Evolutionary conservation across 1,284 basidiomycete species (phyloP).

Genomic region (Ceratobasidium sp.): DNA sequence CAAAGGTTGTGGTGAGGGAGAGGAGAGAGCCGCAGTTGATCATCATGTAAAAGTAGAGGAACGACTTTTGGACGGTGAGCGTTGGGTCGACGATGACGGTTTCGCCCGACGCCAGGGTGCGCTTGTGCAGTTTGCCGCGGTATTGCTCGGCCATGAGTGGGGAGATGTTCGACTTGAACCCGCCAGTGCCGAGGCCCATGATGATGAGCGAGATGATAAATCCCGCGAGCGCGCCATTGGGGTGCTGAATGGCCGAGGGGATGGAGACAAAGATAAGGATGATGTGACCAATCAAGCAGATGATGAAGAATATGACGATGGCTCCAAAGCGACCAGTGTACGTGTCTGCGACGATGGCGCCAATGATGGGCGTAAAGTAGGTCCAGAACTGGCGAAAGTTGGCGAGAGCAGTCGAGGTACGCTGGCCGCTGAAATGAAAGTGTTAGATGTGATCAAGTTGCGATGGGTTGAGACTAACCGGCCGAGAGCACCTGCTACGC

Average conservation of each 20-base stretch:
- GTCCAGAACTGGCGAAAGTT: conserved; percentile 57
- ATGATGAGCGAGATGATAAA: conserved; percentile 65
- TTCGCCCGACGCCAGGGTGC: conserved; percentile 72
- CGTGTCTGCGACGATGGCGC: conserved; percentile 57
- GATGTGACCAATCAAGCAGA: conserved; percentile 58
- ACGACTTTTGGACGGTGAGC: conserved; percentile 65
- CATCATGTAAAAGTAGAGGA: conserved; percentile 62
- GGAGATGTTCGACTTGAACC: conserved; percentile 86
- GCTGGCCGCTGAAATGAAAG: conserved; percentile 51
- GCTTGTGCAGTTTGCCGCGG: conserved; percentile 50
- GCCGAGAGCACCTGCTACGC: conserved; percentile 53
- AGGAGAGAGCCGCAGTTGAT: conserved; percentile 82
- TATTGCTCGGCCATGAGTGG: conserved; percentile 87
- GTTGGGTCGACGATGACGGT: conserved; percentile 85
- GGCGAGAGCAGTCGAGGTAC: conserved; percentile 53
- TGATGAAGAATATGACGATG: conserved; percentile 55
- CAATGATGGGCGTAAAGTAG: conserved; percentile 56
- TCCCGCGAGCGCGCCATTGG: conserved; percentile 57
- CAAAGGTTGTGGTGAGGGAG: conserved; percentile 46
- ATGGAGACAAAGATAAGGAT: conserved; percentile 61
- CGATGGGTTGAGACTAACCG: conserved; percentile 32
- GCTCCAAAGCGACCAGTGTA: conserved; percentile 60
- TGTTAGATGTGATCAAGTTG: conserved; percentile 4
- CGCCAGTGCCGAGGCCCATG: conserved; percentile 78
- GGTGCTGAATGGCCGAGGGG: conserved; percentile 58